Evolutionary conservation across 345 rosid genomes (phyloP).

Genomic region (Noccaea caerulescens): DNA sequence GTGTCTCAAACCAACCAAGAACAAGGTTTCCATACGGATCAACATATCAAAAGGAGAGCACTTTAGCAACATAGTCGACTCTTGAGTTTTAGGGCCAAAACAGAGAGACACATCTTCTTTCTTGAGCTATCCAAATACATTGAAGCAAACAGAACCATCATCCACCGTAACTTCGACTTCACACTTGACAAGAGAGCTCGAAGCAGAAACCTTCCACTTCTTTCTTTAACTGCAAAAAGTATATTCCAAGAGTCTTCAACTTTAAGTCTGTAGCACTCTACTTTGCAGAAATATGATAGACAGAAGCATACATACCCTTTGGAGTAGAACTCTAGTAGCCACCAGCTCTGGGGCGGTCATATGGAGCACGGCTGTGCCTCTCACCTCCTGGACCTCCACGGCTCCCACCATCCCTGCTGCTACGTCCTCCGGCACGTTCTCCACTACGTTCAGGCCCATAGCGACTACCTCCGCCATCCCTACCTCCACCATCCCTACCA

Average conservation of each 20-base stretch:
- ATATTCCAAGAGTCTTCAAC: neutral
- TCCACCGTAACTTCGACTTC: constrained; percentile 30
- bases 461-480: constrained; percentile 59
- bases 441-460: constrained; percentile 88
- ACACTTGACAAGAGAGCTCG: constrained; percentile 14
- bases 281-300: neutral
- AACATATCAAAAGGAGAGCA: constrained; percentile 49
- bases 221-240: constrained; percentile 31
- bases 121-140: constrained; percentile 44
- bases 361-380: constrained; percentile 80
- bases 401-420: constrained; percentile 64
- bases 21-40: constrained; percentile 46
- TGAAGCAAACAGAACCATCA: constrained; percentile 30
- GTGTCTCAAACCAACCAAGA: constrained; percentile 46
- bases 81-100: constrained; percentile 41
- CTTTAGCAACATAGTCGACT: constrained; percentile 43
- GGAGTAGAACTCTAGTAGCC: constrained; percentile 37
- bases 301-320: constrained; percentile 23
- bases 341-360: constrained; percentile 76
- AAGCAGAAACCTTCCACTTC: constrained; percentile 36
- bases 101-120: constrained; percentile 43
- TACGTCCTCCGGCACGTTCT: constrained; percentile 69
- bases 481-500: constrained; percentile 56
- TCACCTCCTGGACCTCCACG: constrained; percentile 80
- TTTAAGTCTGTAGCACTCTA: neutral